A percentile compares a stretch with the other conserved stretches of the same genome.
These are phyloP conservation scores for Exophiala lecanii-corni DNA, from an alignment of 2,329 filamentous ascomycete genomes.

Conservation along the genomic window DNA sequence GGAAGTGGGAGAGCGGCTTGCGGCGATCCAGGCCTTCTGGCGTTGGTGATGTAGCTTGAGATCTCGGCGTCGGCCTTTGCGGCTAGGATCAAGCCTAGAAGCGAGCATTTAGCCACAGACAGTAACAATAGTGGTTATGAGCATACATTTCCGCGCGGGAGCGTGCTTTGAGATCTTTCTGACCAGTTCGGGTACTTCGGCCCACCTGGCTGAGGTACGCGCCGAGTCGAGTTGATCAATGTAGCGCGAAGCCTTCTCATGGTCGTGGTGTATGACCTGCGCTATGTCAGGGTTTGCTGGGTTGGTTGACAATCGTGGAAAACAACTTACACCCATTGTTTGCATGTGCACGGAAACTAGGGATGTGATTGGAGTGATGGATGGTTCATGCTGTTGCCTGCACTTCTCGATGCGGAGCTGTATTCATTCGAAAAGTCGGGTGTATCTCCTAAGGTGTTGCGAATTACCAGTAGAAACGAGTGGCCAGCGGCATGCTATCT, in stretches of 20 bases:
- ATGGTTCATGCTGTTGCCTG: too few relatives aligned
- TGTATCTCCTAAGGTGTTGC: too few relatives aligned
- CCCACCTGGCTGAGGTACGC: slow-evolving; percentile 84
- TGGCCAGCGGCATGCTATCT: too few relatives aligned
- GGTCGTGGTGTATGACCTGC: slow-evolving; percentile 37
- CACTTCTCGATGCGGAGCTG: too few relatives aligned
- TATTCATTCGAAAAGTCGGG: too few relatives aligned
- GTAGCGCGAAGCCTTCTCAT: slow-evolving; percentile 77
- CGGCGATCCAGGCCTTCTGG: slow-evolving; percentile 28
- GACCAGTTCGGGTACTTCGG: slow-evolving; percentile 77
- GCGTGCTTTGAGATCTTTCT: slow-evolving; percentile 95
- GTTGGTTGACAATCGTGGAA: slow-evolving; percentile 1
- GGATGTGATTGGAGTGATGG: too few relatives aligned
- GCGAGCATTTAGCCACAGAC: slow-evolving; percentile 11
- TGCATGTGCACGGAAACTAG: too few relatives aligned
- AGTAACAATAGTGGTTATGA: too few relatives aligned
- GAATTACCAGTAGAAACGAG: too few relatives aligned
- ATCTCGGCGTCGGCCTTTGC: slow-evolving; percentile 66
- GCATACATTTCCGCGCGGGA: slow-evolving; percentile 72
- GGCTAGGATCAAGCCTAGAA: slow-evolving; percentile 61
- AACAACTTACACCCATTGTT: slow-evolving; percentile 28
- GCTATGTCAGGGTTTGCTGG: slow-evolving; percentile 4
- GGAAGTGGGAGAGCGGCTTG: slow-evolving; percentile 21
- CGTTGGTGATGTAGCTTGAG: slow-evolving; percentile 47
- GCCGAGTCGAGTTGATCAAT: slow-evolving; percentile 77